phyloP scores from a whole-genome alignment of 768 basidiomycete genomes.

The Kwoniella sp. region DNA sequence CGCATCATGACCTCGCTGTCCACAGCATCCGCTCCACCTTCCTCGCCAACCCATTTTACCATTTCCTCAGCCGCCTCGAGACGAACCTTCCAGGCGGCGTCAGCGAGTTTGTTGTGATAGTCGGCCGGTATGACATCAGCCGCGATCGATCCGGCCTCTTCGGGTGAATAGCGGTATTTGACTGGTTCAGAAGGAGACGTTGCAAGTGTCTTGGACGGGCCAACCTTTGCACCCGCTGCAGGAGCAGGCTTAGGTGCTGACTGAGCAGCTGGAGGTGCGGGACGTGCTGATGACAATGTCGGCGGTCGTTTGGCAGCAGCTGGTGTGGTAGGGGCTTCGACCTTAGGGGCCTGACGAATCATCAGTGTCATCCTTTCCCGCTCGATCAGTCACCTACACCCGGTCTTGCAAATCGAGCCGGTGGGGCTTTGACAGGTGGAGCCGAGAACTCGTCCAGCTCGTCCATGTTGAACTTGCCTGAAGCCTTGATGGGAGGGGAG shows the following conservation, averaged over 20 bases:
- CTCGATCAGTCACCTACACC: slow-evolving; percentile 13
- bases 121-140: slow-evolving; percentile 66
- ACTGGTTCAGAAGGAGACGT: slow-evolving; percentile 68
- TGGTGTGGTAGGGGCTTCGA: no score
- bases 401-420: slow-evolving; percentile 32
- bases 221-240: slow-evolving; percentile 21
- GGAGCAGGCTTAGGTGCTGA: slow-evolving; percentile 47
- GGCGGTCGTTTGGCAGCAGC: slow-evolving; percentile 48
- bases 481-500: slow-evolving; percentile 37
- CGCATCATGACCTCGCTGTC: slow-evolving; percentile 87
- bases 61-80: slow-evolving; percentile 83
- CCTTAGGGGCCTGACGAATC: no score
- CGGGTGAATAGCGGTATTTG: slow-evolving; percentile 84
- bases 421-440: slow-evolving; percentile 32
- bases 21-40: slow-evolving; percentile 57
- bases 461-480: slow-evolving; percentile 27
- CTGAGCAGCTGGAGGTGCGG: slow-evolving; percentile 44
- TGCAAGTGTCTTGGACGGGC: slow-evolving; percentile 55
- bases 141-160: slow-evolving; percentile 82
- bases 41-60: slow-evolving; percentile 68
- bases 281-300: slow-evolving; percentile 19
- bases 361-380: no score
- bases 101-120: slow-evolving; percentile 68
- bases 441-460: slow-evolving; percentile 47
- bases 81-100: slow-evolving; percentile 88